These are phyloP conservation scores for Globisporangium splendens DNA, from an alignment of 352 stramenopile genomes.

Conservation along the genomic window DNA sequence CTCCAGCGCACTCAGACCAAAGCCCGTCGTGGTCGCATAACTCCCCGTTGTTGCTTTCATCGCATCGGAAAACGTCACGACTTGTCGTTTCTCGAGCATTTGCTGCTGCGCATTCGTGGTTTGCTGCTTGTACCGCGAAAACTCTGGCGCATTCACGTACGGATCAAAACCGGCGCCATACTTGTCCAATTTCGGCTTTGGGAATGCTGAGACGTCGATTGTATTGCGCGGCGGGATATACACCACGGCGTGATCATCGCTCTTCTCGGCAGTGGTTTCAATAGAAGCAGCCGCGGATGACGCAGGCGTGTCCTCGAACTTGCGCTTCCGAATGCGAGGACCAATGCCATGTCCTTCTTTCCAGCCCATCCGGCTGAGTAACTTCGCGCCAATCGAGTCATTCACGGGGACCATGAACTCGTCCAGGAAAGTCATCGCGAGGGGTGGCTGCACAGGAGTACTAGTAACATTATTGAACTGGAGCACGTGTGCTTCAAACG, in stretches of 20 bases:
- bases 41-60: constrained; percentile 38
- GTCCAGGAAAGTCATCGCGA: constrained; percentile 54
- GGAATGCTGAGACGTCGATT: constrained; percentile 53
- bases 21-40: constrained; percentile 37
- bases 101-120: constrained; percentile 19
- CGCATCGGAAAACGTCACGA: constrained; percentile 76
- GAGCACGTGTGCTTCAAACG: constrained; percentile 13
- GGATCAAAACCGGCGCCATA: constrained; percentile 81
- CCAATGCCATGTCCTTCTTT: constrained; percentile 89
- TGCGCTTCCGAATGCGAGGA: constrained; percentile 49
- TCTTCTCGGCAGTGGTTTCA: constrained; percentile 9
- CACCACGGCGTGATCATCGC: constrained; percentile 37
- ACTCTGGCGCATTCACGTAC: constrained; percentile 72
- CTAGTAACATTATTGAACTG: neutral
- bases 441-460: constrained; percentile 7
- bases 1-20: constrained; percentile 74
- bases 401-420: constrained; percentile 69
- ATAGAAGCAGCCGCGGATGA: neutral
- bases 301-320: constrained; percentile 20
- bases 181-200: constrained; percentile 65
- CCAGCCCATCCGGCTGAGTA: constrained; percentile 89
- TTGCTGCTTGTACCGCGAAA: constrained; percentile 46
- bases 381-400: constrained; percentile 76
- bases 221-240: constrained; percentile 56
- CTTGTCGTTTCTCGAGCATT: constrained; percentile 29